These are phyloP conservation scores for Aspergillus bombycis DNA, from an alignment of 2,329 filamentous ascomycete genomes.

Conservation along the genomic window DNA sequence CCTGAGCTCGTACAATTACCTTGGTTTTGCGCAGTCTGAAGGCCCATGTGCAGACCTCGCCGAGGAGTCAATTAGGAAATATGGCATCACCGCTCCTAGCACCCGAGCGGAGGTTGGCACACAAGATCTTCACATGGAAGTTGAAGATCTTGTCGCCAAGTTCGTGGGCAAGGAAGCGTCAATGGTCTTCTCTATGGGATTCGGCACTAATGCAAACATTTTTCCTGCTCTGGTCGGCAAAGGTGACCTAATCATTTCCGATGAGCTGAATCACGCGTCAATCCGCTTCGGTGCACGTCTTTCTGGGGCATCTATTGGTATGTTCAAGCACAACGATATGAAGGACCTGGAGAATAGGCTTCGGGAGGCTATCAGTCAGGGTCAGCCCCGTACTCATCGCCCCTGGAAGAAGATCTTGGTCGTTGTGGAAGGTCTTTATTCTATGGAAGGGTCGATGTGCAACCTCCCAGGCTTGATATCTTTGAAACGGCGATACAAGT, in stretches of 20 bases:
- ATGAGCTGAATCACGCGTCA: conserved; percentile 96
- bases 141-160: conserved; percentile 83
- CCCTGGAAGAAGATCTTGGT: conserved; percentile 99
- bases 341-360: conserved; percentile 79
- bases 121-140: conserved; percentile 82
- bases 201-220: conserved; percentile 89
- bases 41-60: conserved; percentile 93
- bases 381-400: conserved; percentile 95
- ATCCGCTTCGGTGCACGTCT: conserved; percentile 94
- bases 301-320: conserved; percentile 90
- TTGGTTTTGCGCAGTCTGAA: conserved; percentile 96
- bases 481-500: conserved; percentile 96
- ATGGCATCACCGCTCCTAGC: conserved; percentile 81
- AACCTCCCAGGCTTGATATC: conserved; percentile 87
- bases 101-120: conserved; percentile 83
- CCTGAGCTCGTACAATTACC: conserved; percentile 99
- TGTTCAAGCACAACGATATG: conserved; percentile 99
- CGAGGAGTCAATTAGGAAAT: conserved; percentile 81
- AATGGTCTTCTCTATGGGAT: conserved; percentile 99
- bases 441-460: conserved; percentile 99
- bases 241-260: conserved; percentile 91
- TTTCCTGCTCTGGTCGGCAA: conserved; percentile 93
- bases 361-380: conserved; percentile 91
- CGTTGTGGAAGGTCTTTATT: conserved; percentile 95
- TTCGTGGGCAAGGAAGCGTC: conserved; percentile 94